These are phyloP conservation scores for Ustilago xerochloae DNA, from an alignment of 1,284 basidiomycete genomes.

Conservation along the genomic window DNA sequence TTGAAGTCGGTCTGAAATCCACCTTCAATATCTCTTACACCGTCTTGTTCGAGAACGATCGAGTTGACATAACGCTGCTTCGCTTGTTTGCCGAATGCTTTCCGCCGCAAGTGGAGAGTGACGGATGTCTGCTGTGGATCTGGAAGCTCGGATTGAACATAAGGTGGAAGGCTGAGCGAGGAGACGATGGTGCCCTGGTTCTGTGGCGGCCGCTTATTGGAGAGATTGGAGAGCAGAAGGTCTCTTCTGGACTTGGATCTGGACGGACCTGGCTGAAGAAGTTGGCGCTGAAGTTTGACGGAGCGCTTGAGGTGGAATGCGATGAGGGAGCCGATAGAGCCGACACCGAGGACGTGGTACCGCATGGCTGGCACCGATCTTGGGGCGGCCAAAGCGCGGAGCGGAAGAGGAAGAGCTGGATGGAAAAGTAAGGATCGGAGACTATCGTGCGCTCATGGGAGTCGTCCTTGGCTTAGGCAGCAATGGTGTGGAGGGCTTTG, in stretches of 20 bases:
- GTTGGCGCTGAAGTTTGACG: conserved; percentile 40
- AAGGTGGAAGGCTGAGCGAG: conserved; percentile 47
- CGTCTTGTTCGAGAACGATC: conserved; percentile 52
- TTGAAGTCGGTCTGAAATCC: conserved; percentile 52
- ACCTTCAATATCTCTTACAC: conserved; percentile 42
- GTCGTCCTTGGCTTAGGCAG: background rate
- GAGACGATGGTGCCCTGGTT: conserved; percentile 31
- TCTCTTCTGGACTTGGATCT: conserved; percentile 24
- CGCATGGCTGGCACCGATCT: conserved; percentile 57
- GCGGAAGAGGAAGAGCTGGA: background rate
- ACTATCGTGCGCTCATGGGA: conserved; percentile 7
- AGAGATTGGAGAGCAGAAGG: conserved; percentile 42
- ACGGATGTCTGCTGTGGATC: conserved; percentile 42
- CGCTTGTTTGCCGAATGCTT: conserved; percentile 24
- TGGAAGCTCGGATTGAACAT: conserved; percentile 40
- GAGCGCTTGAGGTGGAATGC: conserved; percentile 62
- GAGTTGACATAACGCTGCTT: conserved; percentile 26
- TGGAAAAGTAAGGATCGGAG: background rate
- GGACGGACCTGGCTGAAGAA: conserved; percentile 30
- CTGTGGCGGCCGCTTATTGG: conserved; percentile 33
- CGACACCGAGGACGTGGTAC: conserved; percentile 65
- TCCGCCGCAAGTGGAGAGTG: conserved; percentile 54
- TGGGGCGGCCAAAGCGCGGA: background rate
- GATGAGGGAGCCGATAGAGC: conserved; percentile 63
- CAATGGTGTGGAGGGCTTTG: conserved; percentile 13